These are phyloP conservation scores for Wickerhamomyces sydowiorum DNA, from an alignment of 805 yeast species.

Conservation along the genomic window DNA sequence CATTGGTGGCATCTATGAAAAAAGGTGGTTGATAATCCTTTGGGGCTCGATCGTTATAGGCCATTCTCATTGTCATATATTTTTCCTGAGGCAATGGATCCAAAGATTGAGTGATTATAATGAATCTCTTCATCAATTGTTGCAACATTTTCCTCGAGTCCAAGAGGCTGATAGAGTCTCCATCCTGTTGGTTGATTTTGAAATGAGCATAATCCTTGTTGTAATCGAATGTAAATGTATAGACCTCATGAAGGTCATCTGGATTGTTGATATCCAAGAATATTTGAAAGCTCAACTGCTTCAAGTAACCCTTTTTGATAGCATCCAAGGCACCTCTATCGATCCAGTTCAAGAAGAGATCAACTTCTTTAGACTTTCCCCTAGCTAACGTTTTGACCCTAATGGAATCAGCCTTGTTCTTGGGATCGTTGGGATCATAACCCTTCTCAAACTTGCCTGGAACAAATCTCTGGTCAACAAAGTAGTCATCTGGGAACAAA, in stretches of 20 bases:
- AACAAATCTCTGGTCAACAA: slow-evolving; percentile 41
- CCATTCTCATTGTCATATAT: slow-evolving; percentile 40
- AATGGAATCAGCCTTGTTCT: slow-evolving; percentile 29
- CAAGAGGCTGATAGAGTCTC: slow-evolving; percentile 16
- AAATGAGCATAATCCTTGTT: slow-evolving; percentile 22
- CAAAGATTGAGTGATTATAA: slow-evolving; percentile 48
- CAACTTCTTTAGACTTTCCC: slow-evolving; percentile 42
- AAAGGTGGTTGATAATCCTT: slow-evolving; percentile 42
- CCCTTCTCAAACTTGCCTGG: slow-evolving; percentile 28
- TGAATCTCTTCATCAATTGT: slow-evolving; percentile 44
- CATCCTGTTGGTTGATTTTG: slow-evolving; percentile 13
- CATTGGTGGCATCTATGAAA: slow-evolving; percentile 36
- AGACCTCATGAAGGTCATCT: slow-evolving; percentile 40
- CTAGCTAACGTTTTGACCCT: slow-evolving; percentile 42
- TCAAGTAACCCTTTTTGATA: slow-evolving; percentile 34
- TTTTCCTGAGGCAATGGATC: slow-evolving; percentile 44
- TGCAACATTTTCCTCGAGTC: slow-evolving; percentile 40
- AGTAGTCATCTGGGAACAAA: slow-evolving; percentile 49
- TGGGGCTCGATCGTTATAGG: slow-evolving; percentile 45
- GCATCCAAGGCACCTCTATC: slow-evolving; percentile 45
- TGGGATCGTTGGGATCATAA: slow-evolving; percentile 19
- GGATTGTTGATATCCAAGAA: slow-evolving; percentile 38
- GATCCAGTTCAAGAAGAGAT: slow-evolving; percentile 46
- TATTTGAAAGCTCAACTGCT: slow-evolving; percentile 41
- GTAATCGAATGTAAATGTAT: slow-evolving; percentile 43